Percentiles rank a stretch among this genome's conserved stretches.
These are phyloP conservation scores for Pichia gijzeniarum DNA, from an alignment of 805 yeast genomes.

Conservation along the genomic window DNA sequence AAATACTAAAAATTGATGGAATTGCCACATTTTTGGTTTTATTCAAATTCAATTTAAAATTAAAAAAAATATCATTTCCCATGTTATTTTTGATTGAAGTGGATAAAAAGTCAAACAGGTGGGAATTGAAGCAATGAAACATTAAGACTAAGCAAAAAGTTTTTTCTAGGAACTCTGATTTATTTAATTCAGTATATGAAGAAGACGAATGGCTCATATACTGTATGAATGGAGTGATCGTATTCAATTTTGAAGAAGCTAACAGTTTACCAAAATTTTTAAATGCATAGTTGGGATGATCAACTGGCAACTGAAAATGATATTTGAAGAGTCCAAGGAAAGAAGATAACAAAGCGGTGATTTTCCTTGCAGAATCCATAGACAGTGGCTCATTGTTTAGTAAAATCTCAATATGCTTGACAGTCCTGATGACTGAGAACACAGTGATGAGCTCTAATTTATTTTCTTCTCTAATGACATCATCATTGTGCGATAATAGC, in stretches of 20 bases:
- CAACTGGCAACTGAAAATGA: conserved; percentile 23
- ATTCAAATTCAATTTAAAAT: conserved; percentile 6
- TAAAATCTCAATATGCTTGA: conserved; percentile 14
- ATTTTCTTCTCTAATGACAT: conserved; percentile 9
- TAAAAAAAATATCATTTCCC: conserved; percentile 5
- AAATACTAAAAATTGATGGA: conserved; percentile 11
- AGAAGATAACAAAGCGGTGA: conserved; percentile 14
- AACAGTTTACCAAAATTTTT: conserved; percentile 23
- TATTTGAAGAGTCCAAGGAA: conserved; percentile 20
- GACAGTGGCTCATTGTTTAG: conserved; percentile 8
- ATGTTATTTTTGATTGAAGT: conserved; percentile 5
- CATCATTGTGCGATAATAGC: neutral
- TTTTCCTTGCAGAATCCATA: conserved; percentile 13
- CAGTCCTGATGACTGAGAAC: conserved; percentile 18
- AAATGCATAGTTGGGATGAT: conserved; percentile 23
- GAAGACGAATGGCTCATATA: conserved; percentile 13
- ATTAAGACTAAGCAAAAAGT: conserved; percentile 17
- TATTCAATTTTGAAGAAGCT: conserved; percentile 2
- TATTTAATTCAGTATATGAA: conserved; percentile 10
- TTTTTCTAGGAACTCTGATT: conserved; percentile 18
- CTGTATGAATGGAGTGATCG: conserved; percentile 13
- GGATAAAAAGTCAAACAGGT: conserved; percentile 14
- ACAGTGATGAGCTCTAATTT: conserved; percentile 26
- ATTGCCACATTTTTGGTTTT: neutral
- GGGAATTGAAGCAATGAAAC: conserved; percentile 18